Conservation (phyloP, 1,284 basidiomycete species). For the Somion occarium region DNA sequence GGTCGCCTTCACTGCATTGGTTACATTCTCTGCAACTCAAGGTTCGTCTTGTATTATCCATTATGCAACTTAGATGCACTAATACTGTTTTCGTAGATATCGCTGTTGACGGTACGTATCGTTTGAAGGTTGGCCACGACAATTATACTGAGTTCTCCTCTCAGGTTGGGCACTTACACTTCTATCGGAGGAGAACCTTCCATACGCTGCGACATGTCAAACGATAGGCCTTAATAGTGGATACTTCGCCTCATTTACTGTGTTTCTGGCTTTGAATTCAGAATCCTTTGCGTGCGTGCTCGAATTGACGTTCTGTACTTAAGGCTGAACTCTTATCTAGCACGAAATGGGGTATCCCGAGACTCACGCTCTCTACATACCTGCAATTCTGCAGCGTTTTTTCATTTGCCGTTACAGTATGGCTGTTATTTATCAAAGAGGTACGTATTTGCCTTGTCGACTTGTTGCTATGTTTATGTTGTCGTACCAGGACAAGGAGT, state of each 20-base stretch:
- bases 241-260: conserved; percentile 95
- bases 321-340: conserved; percentile 33
- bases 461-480: neutral
- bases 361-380: conserved; percentile 79
- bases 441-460: no score
- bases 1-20: conserved; percentile 83
- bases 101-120: conserved; percentile 80
- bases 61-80: conserved; percentile 7
- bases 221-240: conserved; percentile 97
- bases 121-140: neutral
- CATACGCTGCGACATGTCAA: conserved; percentile 97
- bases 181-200: conserved; percentile 91
- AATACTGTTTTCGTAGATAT: conserved; percentile 61
- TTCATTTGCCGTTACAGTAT: conserved; percentile 82
- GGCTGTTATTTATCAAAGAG: conserved; percentile 92
- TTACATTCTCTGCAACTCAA: conserved; percentile 96
- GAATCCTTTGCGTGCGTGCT: conserved; percentile 80
- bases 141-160: neutral
- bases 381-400: conserved; percentile 83
- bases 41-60: conserved; percentile 37
- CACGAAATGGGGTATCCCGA: conserved; percentile 82
- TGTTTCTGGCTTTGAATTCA: conserved; percentile 96
- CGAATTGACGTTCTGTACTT: conserved; percentile 9
- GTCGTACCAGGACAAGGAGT: conserved; percentile 69
- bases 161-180: conserved; percentile 95